Base-by-base conservation (phyloP, 2,329 filamentous ascomycete genomes). In the Tothia fuscella region DNA sequence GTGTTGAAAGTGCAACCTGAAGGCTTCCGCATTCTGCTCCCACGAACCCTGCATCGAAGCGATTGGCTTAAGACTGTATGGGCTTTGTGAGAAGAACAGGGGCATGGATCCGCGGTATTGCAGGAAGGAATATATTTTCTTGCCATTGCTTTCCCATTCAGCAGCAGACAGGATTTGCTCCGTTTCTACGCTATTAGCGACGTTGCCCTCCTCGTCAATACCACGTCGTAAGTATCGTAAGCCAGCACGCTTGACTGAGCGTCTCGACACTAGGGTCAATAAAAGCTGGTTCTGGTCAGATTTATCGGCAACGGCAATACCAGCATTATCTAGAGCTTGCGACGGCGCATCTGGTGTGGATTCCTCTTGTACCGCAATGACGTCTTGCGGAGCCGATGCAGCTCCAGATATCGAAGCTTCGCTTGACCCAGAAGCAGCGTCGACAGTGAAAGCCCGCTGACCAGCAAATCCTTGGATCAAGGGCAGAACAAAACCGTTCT, bases 381-480 rank as follows among this genome's bases (percentile, higher is more conserved):
- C 29, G 5, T 32, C 39, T 16, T 63, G 60, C 32, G 59, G 48
- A 12, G 50, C 48, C 6, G 58, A 48, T 35, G 59, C 59, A 29
- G 60, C 56, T n/a, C n/a, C n/a, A n/a, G n/a, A n/a, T 4, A 62
- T 51, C 2, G 55, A 45, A 22, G 56, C 22, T n/a, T 6, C 10
- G 14, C 36, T n/a, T 7, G 7, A 6, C 7, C 13, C 19, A 6
- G 38, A 40, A 6, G 41, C 26, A 5, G 21, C 21, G 41, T 86
- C 80, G 19, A 88, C 76, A 6, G 78, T 72, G 56, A 98, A 96
- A 2, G 78, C 68, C 47, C 76, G 71, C 60, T 96, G 91, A 1
- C 89, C 89, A 16, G 98, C 76, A 51, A 96, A 98, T 0, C 91
- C 91, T 61, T 96, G 91, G 62, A 98, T 82, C 3, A 98, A 52